Evolutionary conservation across 176 grass and related monocot genomes (phyloP).

Genomic region (Zoysia pacifica): DNA sequence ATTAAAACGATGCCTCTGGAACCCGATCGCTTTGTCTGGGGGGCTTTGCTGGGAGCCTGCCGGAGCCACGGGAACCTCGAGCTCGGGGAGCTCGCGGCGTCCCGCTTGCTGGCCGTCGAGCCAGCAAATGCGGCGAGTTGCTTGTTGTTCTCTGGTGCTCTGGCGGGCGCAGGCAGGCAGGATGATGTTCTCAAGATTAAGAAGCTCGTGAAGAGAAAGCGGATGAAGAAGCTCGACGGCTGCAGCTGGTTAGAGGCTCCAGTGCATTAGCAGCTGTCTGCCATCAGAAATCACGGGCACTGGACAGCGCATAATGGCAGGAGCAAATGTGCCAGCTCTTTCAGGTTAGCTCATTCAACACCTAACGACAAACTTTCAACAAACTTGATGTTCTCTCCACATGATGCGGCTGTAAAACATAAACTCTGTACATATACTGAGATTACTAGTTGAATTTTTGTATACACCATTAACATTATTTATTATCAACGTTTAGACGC

Average conservation of each 20-base stretch:
- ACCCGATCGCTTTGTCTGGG: constrained; percentile 70
- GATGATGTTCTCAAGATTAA: constrained; percentile 49
- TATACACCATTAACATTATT: background rate
- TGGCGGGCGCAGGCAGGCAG: constrained; percentile 39
- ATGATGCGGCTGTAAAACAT: background rate
- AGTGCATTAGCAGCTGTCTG: background rate
- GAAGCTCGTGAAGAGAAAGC: constrained; percentile 49
- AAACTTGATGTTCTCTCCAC: too few relatives aligned
- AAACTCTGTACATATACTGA: background rate
- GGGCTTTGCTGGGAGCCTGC: constrained; percentile 60
- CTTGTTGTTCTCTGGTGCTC: constrained; percentile 49
- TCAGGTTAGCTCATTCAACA: background rate
- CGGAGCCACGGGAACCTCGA: constrained; percentile 61
- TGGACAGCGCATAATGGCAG: background rate
- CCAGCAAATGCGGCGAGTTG: constrained; percentile 45
- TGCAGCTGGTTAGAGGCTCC: constrained; percentile 56
- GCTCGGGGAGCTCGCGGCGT: constrained; percentile 48
- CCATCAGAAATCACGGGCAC: background rate
- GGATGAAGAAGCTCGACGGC: constrained; percentile 45
- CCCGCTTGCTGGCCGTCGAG: constrained; percentile 44
- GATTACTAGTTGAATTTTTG: background rate
- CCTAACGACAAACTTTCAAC: background rate
- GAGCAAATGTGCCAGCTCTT: background rate
- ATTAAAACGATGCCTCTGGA: constrained; percentile 60
- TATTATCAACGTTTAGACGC: background rate